Evolutionary conservation across 2,329 filamentous ascomycete genomes (phyloP), one percentile per base, ranked within the genome.

Genomic region (Thielaviopsis punctulata): DNA sequence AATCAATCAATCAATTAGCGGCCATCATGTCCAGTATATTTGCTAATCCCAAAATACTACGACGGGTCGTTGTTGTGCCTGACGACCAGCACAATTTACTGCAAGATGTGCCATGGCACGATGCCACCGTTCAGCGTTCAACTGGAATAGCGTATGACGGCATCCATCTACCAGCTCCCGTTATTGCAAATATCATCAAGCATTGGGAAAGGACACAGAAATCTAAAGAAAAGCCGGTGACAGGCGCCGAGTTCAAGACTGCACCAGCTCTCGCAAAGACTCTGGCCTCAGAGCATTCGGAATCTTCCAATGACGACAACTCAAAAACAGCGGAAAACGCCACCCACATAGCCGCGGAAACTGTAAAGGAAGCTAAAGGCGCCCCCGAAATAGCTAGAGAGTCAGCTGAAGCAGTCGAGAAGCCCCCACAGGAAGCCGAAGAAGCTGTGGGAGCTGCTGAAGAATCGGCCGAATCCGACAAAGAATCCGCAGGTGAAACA

Each of bases 101-200:
- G 3, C 19, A 54, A 25, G 24, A 30, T 13, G n/a, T 44, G 9
- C 13, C 48, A 2, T 51, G 48, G 43, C 21, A 54, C 39, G 25
- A 51, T 41, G 24, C 21, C 15, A 23, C 19, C 13, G 22, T 45
- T 3, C 39, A 9, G 12, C 44, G 24, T 7, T 33, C 22, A 12
- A 54, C 52, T 4, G 52, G 52, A 33, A n/a, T 22, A 10, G n/a
- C 23, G 19, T 39, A 51, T 5, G 52, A 54, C 9, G 52, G 45
- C 7, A 41, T 54, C 24, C 21, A 49, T 21, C 49, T 54, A 5
- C 52, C 52, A 8, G 9, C 30, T 15, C 21, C n/a, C 6, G 48
- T 51, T 2, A 22, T 54, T 12, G 9, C 24, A 5, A 51, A 54
- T 24, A 22, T 54, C 15, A 25, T 54, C n/a, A 25, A 30, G 6